Evolutionary conservation across 2,329 filamentous ascomycete species (phyloP), one percentile per base, ranked within the genome.

Genomic region (Mollisiaceae sp.): DNA sequence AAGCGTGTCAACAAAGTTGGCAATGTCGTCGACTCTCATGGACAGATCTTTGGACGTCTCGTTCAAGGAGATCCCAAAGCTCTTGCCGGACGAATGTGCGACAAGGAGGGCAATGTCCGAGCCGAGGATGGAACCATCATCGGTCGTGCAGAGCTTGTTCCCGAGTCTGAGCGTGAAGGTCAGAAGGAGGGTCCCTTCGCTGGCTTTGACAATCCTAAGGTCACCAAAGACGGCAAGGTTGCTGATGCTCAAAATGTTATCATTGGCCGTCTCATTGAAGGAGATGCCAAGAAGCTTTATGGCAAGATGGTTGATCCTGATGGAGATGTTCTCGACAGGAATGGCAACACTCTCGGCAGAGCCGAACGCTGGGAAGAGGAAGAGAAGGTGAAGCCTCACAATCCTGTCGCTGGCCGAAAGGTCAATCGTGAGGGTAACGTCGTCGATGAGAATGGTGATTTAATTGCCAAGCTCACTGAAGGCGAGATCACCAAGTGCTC

Each of bases 221-320:
- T 92, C 38, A 83, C 83, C 76, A 91, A 90, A 77, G 89, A 91
- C 47, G 89, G 89, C 60, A 89, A 87, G 66, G 82, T 92, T 47
- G 84, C 90, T 50, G 89, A 89, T 9, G 80, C 83, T 0, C 81
- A 85, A 59, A 91, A 90, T 41, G 87, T 91, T 68, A 83, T 91
- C 27, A 91, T 95, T 57, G 92, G 92, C 24, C 83, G 89, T 50
- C 83, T 94, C 45, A 81, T 85, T 3, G 86, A 88, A 56, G 92
- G 92, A 2, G 90, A 96, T 62, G 77, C 84, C 41, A 93, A 92
- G 83, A 81, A 83, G 60, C 84, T 96, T 0, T 86, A 89, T 43
- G 92, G 92, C 18, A 89, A 91, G 56, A 74, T 82, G 9, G 92
- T 95, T 20, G 92, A 95, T 64, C 89, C 92, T 67, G 92, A 96